Conservation (phyloP, 805 yeast genomes). For the Zygosaccharomyces kombuchaensis region DNA sequence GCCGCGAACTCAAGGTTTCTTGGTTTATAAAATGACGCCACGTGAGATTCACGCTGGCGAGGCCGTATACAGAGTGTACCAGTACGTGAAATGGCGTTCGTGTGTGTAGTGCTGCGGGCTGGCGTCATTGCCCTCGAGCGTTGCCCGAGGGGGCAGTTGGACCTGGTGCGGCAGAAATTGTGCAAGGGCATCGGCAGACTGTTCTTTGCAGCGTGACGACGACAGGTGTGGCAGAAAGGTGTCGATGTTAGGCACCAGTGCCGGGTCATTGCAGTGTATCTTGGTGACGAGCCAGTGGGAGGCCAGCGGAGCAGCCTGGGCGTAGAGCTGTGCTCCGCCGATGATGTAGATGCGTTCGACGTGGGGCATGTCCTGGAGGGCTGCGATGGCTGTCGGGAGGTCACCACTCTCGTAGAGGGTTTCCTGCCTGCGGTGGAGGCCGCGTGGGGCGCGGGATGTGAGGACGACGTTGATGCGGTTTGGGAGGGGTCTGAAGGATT, state of each 20-base stretch:
- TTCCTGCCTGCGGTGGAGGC: constrained; percentile 16
- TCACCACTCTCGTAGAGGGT: constrained; percentile 37
- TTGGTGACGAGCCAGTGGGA: constrained; percentile 67
- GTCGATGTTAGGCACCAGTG: constrained; percentile 41
- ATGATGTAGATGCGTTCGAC: constrained; percentile 71
- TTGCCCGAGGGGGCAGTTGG: constrained; percentile 39
- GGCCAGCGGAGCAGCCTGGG: constrained; percentile 45
- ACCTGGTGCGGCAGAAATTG: constrained; percentile 29
- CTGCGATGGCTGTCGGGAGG: constrained; percentile 41
- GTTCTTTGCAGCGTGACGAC: constrained; percentile 6
- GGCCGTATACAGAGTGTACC: constrained; percentile 1
- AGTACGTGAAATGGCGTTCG: constrained; percentile 1
- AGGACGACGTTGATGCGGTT: constrained; percentile 71
- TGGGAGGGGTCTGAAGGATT: constrained; percentile 75
- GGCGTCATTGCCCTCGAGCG: constrained; percentile 36
- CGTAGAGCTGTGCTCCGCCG: constrained; percentile 90
- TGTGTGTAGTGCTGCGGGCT: constrained; percentile 3
- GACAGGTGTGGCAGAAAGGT: constrained; percentile 50
- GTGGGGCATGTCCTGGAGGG: constrained; percentile 22
- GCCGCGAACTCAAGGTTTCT: background rate
- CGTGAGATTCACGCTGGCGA: constrained; percentile 2
- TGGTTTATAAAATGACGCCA: constrained; percentile 3
- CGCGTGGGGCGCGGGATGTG: constrained; percentile 35
- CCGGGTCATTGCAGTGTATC: constrained; percentile 37
- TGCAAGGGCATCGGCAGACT: constrained; percentile 35